Evolutionary conservation across 345 rosid genomes (phyloP).

Genomic region (Gossypium australe): DNA sequence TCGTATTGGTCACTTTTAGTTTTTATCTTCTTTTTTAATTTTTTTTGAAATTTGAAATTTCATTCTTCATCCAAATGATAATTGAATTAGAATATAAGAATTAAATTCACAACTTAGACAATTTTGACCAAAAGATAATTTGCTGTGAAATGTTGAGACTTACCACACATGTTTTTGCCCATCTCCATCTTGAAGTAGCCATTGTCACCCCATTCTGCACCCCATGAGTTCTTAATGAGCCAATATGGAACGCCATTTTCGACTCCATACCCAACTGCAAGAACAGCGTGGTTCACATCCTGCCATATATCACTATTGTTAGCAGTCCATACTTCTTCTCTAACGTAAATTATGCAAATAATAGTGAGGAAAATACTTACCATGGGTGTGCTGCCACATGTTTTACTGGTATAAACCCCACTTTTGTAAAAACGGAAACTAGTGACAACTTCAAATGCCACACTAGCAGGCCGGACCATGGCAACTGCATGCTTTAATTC

Average conservation of each 20-base stretch:
- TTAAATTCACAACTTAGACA: no score
- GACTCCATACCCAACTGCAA: conserved; percentile 91
- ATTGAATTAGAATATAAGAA: no score
- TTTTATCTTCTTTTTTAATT: no score
- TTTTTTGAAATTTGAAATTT: no score
- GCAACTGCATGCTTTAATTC: conserved; percentile 94
- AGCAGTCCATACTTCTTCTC: background rate
- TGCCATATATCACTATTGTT: conserved; percentile 21
- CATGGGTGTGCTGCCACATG: conserved; percentile 75
- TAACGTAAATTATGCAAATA: background rate
- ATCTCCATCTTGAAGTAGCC: conserved; percentile 97
- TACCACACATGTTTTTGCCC: conserved; percentile 99
- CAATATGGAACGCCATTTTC: conserved; percentile 77
- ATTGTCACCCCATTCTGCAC: conserved; percentile 62
- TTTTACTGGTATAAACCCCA: conserved; percentile 71
- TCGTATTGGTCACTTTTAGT: no score
- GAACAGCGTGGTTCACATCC: conserved; percentile 99
- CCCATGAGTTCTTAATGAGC: conserved; percentile 98
- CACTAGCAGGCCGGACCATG: conserved; percentile 77
- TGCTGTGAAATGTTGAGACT: conserved; percentile 16
- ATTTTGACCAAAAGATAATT: background rate
- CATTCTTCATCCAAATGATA: no score
- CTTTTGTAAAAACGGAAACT: conserved; percentile 65
- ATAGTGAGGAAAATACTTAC: conserved; percentile 33
- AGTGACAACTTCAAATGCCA: conserved; percentile 73